Evolutionary conservation across 306 rosid genomes (phyloP), one percentile per base, ranked within the genome.

Genomic region (Abrus precatorius): DNA sequence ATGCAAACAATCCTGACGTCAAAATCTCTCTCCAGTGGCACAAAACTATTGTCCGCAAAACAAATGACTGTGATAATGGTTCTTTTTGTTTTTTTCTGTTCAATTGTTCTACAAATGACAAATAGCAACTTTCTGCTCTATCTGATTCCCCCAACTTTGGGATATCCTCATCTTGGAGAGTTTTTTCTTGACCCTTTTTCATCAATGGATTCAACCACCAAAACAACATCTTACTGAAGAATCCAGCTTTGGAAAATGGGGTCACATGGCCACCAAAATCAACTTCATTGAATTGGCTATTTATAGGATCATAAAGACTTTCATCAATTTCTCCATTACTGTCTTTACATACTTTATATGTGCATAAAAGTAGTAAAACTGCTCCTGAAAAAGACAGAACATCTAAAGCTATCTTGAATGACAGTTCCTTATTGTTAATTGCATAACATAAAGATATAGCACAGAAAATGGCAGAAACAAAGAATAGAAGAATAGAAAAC

Each of bases 151-250:
- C 34, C 86, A 92, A 70, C 82, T 62, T 88, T 7, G 97, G 97
- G 10, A 91, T 82, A 69, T 89, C 94, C 65, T 91, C 84, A 3
- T 85, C 89, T 66, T 85, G 36, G 0, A 91, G 86, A 49, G 82
- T 86, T 76, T 84, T 89, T 78, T 86, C 74, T 65, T 84, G 70
- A 2, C 97, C 97, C 77, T 3, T 82, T 84, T 80, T 90, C 94
- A 92, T 67, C 87, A 90, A 68, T 27, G 94, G 74, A 72, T 92
- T 88, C 52, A 92, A 55, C 97, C 97, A 92, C 92, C 91, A 88
- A 73, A 90, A 86, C 3, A 86, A 77, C 48, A 84, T 66, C 57
- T 27, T 85, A 78, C 80, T 84, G 29, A 84, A 50, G 56, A 75
- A 45, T 80, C 97, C 91, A 48, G 92, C 92, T 59, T 85, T 82